These are phyloP conservation scores for Samsoniella hepiali DNA, from an alignment of 2,329 filamentous ascomycete species.

Conservation along the genomic window DNA sequence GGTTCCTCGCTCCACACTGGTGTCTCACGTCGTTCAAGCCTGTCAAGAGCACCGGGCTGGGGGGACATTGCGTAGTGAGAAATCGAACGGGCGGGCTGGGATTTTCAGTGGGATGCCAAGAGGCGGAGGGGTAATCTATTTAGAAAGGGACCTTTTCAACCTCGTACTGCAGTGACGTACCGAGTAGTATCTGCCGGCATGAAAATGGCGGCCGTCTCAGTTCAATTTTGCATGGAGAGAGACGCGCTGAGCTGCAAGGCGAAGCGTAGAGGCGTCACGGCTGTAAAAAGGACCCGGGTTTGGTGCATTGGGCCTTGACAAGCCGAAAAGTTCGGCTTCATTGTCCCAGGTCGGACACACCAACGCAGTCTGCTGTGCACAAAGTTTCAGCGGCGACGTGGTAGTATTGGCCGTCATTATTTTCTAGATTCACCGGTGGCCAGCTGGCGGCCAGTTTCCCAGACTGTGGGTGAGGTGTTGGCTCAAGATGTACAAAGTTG, in stretches of 20 bases:
- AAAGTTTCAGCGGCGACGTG: not conserved
- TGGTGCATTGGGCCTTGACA: not conserved
- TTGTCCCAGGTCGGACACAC: not conserved
- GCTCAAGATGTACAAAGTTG: not conserved
- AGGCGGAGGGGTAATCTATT: not conserved
- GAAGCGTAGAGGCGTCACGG: not conserved
- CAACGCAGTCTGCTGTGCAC: not conserved
- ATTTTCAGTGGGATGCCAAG: not conserved
- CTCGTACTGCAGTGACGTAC: not conserved
- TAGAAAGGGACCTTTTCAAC: not conserved
- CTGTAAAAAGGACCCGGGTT: not conserved
- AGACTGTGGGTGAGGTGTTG: no score
- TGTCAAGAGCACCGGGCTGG: not conserved
- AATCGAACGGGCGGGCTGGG: not conserved
- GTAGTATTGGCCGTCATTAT: not conserved
- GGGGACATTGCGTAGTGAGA: not conserved
- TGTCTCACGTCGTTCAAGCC: conserved; percentile 1
- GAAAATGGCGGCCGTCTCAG: not conserved
- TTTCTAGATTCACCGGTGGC: not conserved
- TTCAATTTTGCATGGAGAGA: not conserved
- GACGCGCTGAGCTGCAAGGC: not conserved
- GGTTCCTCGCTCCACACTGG: conserved; percentile 9
- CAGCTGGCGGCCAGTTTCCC: not conserved
- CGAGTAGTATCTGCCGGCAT: not conserved
- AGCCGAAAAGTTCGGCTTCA: not conserved